phyloP scores from a whole-genome alignment of 2,329 filamentous ascomycete species.

The Cladophialophora bantiana region DNA sequence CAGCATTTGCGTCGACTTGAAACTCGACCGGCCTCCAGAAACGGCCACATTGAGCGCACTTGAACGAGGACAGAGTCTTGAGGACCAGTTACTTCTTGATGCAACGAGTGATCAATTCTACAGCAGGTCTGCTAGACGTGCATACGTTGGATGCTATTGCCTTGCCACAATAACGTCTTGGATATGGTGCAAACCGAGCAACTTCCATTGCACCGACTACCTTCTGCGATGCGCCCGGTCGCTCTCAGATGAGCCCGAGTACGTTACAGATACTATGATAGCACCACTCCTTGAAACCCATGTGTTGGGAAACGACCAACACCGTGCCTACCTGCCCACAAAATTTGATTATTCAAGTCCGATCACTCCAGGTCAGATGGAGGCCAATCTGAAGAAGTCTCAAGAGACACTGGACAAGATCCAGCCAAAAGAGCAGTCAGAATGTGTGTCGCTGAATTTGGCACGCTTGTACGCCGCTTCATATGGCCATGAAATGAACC shows the following conservation, averaged over 20 bases:
- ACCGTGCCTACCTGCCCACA: not conserved
- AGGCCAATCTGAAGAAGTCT: slow-evolving; percentile 2
- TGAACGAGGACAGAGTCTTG: not conserved
- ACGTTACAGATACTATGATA: slow-evolving; percentile 13
- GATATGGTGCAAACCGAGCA: slow-evolving; percentile 22
- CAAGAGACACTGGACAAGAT: slow-evolving; percentile 5
- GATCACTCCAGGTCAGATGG: not conserved
- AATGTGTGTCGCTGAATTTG: not conserved
- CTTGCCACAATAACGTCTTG: slow-evolving; percentile 14
- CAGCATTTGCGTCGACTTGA: slow-evolving; percentile 21
- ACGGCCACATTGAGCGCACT: too few relatives aligned
- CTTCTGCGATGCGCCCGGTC: slow-evolving; percentile 12
- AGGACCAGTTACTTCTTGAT: not conserved
- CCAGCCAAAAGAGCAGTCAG: not conserved
- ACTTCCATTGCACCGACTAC: slow-evolving; percentile 9
- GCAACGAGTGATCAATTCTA: slow-evolving; percentile 5
- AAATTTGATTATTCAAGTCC: slow-evolving; percentile 15
- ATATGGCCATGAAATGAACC: slow-evolving; percentile 19
- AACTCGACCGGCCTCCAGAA: slow-evolving; percentile 10
- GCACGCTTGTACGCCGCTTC: slow-evolving; percentile 1
- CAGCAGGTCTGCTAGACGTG: slow-evolving; percentile 18
- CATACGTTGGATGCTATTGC: slow-evolving; percentile 18
- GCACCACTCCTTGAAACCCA: slow-evolving; percentile 7
- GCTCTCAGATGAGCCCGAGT: slow-evolving; percentile 13
- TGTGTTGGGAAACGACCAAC: slow-evolving; percentile 11